Percentiles rank a stretch among this genome's conserved stretches.
phyloP scores from a whole-genome alignment of 345 rosid genomes.

The Litchi chinensis region DNA sequence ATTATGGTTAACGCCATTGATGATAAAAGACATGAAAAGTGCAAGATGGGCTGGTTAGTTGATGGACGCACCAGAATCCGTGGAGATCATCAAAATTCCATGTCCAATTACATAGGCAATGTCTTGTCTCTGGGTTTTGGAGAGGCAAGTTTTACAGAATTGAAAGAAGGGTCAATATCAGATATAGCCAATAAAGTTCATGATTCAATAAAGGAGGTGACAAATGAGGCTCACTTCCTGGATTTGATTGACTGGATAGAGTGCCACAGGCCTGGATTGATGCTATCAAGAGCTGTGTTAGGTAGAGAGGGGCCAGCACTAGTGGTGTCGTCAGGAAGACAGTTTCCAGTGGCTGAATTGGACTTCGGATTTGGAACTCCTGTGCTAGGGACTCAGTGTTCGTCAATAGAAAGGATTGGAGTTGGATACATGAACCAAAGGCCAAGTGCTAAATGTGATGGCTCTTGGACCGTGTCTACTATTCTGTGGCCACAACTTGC shows the following conservation, averaged over 20 bases:
- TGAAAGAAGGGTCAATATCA: conserved; percentile 52
- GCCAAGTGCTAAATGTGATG: conserved; percentile 64
- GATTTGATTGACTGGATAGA: conserved; percentile 88
- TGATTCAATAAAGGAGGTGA: conserved; percentile 52
- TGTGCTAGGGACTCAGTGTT: conserved; percentile 57
- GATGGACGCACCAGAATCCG: conserved; percentile 68
- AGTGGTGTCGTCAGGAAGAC: conserved; percentile 71
- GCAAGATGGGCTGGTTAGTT: conserved; percentile 93
- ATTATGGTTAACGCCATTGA: conserved; percentile 53
- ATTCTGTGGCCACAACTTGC: conserved; percentile 77
- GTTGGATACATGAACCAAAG: conserved; percentile 83
- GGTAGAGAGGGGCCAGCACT: conserved; percentile 80
- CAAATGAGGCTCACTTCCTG: conserved; percentile 64
- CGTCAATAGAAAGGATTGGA: conserved; percentile 64
- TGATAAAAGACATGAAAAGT: conserved; percentile 37
- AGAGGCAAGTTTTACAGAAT: conserved; percentile 53
- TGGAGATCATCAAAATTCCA: conserved; percentile 15
- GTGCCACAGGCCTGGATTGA: conserved; percentile 83
- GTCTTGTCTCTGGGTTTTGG: conserved; percentile 67
- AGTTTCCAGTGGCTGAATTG: conserved; percentile 72
- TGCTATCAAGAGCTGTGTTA: conserved; percentile 61
- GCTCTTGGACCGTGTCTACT: conserved; percentile 80
- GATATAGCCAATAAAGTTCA: conserved; percentile 63
- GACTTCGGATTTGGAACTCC: conserved; percentile 84
- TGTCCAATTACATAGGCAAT: conserved; percentile 78